phyloP scores from a whole-genome alignment of 2,329 filamentous ascomycete genomes.

The Aspergillus sp. region DNA sequence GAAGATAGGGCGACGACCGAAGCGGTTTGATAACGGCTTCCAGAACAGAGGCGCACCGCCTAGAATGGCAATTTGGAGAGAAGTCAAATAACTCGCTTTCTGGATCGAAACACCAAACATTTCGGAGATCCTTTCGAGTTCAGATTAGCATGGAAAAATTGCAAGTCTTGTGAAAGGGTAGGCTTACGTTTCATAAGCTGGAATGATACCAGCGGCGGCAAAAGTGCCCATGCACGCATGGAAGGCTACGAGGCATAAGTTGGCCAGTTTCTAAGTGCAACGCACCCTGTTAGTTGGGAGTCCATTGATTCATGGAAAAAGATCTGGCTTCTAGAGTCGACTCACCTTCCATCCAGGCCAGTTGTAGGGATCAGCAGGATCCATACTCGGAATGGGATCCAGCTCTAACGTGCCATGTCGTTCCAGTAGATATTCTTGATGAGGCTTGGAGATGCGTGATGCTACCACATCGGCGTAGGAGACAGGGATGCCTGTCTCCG shows the following conservation, averaged over 20 bases:
- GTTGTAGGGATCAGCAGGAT: constrained; percentile 56
- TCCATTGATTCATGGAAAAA: neutral
- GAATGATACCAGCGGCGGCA: constrained; percentile 54
- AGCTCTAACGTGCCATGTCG: constrained; percentile 56
- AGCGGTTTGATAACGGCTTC: constrained; percentile 54
- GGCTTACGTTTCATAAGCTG: constrained; percentile 47
- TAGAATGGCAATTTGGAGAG: constrained; percentile 53
- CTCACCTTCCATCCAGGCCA: constrained; percentile 54
- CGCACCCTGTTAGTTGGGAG: constrained; percentile 2
- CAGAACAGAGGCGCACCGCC: constrained; percentile 55
- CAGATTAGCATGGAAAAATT: neutral
- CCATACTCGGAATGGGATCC: constrained; percentile 52
- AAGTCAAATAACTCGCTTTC: constrained; percentile 52
- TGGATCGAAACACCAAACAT: constrained; percentile 51
- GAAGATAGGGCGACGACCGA: constrained; percentile 55
- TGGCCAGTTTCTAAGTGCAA: constrained; percentile 48
- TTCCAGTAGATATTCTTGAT: constrained; percentile 50
- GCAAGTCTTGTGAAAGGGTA: neutral
- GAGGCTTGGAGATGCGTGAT: constrained; percentile 26
- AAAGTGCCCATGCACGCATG: constrained; percentile 60
- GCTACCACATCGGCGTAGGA: constrained; percentile 26
- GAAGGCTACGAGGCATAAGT: constrained; percentile 56
- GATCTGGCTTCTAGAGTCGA: neutral
- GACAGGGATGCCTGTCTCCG: constrained; percentile 21
- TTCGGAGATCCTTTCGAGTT: constrained; percentile 41